phyloP scores from a whole-genome alignment of 1,284 basidiomycete species.

The Stygiomarasmius scandens region DNA sequence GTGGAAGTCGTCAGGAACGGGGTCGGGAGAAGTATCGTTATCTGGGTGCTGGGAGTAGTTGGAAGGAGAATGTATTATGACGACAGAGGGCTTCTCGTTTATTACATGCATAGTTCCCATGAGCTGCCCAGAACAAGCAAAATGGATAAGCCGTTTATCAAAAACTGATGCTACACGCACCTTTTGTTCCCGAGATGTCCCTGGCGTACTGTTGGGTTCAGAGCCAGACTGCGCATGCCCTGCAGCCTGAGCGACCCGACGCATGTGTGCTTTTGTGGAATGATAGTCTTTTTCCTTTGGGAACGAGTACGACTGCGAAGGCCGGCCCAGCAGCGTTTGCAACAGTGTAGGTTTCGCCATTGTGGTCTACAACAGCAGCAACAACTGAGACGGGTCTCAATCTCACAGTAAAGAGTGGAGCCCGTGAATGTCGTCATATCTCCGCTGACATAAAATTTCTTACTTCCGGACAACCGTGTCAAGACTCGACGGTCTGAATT shows the following conservation, averaged over 20 bases:
- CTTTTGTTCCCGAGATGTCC: background rate
- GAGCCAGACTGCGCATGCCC: background rate
- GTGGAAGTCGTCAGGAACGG: background rate
- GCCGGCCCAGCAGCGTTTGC: conserved; percentile 56
- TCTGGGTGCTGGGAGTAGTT: background rate
- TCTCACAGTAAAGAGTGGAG: background rate
- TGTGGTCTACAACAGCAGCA: background rate
- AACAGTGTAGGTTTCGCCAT: conserved; percentile 63
- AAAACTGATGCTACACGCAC: background rate
- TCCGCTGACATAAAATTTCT: too few relatives aligned
- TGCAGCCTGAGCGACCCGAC: conserved; percentile 6
- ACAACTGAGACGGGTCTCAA: background rate
- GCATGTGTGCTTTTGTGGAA: conserved; percentile 44
- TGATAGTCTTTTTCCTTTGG: conserved; percentile 50
- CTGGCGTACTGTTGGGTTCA: too few relatives aligned
- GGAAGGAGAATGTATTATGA: background rate
- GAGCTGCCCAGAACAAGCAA: background rate
- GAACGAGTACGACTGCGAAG: conserved; percentile 58
- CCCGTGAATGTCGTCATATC: background rate
- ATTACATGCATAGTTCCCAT: background rate
- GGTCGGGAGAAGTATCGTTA: background rate
- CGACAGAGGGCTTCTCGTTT: background rate
- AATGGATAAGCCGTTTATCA: background rate
- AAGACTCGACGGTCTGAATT: too few relatives aligned
- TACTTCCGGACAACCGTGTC: background rate